A percentile compares a stretch with the other conserved stretches of the same genome.
Conservation (phyloP, 768 basidiomycete genomes). For the Terana coerulea region DNA sequence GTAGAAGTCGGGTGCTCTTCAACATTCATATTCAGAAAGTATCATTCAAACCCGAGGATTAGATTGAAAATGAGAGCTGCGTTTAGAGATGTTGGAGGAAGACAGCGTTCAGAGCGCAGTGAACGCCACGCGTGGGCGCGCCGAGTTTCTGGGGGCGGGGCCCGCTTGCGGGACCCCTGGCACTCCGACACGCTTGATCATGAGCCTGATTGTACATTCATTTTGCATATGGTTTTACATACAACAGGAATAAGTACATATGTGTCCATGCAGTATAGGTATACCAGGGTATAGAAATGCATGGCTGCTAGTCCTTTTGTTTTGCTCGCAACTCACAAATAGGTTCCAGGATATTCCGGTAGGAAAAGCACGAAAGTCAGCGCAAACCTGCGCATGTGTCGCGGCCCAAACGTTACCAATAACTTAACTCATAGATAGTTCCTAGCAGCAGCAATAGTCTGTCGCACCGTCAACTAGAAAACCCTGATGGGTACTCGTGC, state of each 20-base stretch:
- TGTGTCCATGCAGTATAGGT: neutral
- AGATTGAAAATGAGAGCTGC: too few relatives aligned
- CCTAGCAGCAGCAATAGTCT: too few relatives aligned
- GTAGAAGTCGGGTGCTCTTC: conserved; percentile 70
- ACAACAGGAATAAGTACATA: neutral
- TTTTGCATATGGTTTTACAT: neutral
- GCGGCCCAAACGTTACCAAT: too few relatives aligned
- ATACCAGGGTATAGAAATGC: neutral
- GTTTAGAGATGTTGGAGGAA: neutral
- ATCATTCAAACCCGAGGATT: too few relatives aligned
- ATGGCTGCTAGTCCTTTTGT: neutral
- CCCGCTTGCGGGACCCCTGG: neutral
- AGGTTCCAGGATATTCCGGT: too few relatives aligned
- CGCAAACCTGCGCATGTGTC: too few relatives aligned
- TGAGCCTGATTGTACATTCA: too few relatives aligned
- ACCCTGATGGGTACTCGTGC: conserved; percentile 62
- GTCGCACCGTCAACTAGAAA: conserved; percentile 37
- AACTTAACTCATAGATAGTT: too few relatives aligned
- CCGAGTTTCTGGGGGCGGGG: neutral
- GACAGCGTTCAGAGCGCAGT: too few relatives aligned
- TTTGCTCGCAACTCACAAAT: too few relatives aligned
- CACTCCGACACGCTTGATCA: neutral
- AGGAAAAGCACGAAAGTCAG: too few relatives aligned
- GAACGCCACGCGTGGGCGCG: neutral
- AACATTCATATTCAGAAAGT: conserved; percentile 22